Conservation (phyloP, 192 early-diverging fungal genomes). For the Mortierella antarctica region DNA sequence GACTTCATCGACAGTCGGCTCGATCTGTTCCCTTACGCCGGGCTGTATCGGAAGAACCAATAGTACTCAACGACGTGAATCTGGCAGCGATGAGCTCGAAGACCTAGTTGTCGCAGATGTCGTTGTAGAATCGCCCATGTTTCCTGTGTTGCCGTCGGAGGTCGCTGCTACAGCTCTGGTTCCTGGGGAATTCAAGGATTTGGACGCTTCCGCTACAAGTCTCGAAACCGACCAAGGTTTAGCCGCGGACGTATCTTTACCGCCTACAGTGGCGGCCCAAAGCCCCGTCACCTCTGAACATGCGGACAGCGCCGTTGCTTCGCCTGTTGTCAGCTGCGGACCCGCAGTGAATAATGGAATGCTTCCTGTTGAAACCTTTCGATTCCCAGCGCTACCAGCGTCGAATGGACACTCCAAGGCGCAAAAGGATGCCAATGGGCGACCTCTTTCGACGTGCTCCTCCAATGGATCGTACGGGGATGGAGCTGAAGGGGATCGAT, state of each 20-base stretch:
- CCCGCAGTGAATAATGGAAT: not conserved
- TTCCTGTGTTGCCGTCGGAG: too few relatives aligned
- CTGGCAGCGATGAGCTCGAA: not conserved
- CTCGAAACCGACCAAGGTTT: too few relatives aligned
- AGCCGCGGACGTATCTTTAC: too few relatives aligned
- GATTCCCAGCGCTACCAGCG: constrained; percentile 20
- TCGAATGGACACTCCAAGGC: constrained; percentile 3
- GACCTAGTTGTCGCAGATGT: too few relatives aligned
- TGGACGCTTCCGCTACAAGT: too few relatives aligned
- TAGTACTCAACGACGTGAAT: not conserved
- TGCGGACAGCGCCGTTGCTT: too few relatives aligned
- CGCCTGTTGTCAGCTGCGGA: too few relatives aligned
- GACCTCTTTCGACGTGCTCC: not conserved
- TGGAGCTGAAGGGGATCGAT: not conserved
- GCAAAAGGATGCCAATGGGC: not conserved
- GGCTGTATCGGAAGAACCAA: not conserved
- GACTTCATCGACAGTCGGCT: constrained; percentile 2
- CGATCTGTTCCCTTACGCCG: constrained; percentile 23
- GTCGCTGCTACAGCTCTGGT: too few relatives aligned
- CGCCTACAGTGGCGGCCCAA: too few relatives aligned
- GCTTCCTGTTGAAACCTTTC: not conserved
- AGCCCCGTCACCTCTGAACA: too few relatives aligned
- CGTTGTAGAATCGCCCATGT: too few relatives aligned
- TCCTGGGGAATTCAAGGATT: too few relatives aligned
- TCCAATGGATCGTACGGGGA: not conserved